Conservation (phyloP, 768 basidiomycete species). For the Strobilomyces dryophilus region DNA sequence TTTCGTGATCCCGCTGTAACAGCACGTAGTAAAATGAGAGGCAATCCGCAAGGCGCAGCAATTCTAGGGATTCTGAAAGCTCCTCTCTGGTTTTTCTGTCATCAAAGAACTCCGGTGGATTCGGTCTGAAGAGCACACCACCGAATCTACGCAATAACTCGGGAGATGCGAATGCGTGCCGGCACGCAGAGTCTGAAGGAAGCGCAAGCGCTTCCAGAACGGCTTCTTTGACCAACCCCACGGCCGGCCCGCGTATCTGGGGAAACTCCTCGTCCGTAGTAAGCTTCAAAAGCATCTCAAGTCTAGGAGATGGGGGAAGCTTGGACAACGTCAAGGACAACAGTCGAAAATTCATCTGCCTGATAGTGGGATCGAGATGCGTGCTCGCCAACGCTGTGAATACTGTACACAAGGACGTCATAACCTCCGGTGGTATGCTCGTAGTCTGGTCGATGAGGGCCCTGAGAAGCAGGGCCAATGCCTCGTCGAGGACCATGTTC, state of each 20-base stretch:
- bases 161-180: conserved; percentile 51
- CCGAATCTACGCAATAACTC: conserved; percentile 56
- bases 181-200: conserved; percentile 9
- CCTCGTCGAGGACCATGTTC: conserved; percentile 54
- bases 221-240: conserved; percentile 67
- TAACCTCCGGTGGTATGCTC: conserved; percentile 40
- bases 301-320: conserved; percentile 43
- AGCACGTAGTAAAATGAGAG: conserved; percentile 68
- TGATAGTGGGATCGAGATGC: conserved; percentile 53
- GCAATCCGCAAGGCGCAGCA: conserved; percentile 59
- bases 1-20: conserved; percentile 51
- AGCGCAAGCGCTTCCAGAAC: conserved; percentile 48
- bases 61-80: conserved; percentile 53
- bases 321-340: conserved; percentile 50
- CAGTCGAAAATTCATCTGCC: conserved; percentile 60
- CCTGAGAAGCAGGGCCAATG: conserved; percentile 51
- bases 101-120: conserved; percentile 50
- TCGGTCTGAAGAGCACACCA: conserved; percentile 52
- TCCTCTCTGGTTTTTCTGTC: conserved; percentile 36
- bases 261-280: conserved; percentile 47
- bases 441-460: conserved; percentile 10
- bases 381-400: conserved; percentile 56
- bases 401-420: conserved; percentile 44
- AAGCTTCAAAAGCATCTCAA: conserved; percentile 55
- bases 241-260: conserved; percentile 65